Evolutionary conservation across 768 basidiomycete species (phyloP), one percentile per base, ranked within the genome.

Genomic region (Agrocybe chaxingu): DNA sequence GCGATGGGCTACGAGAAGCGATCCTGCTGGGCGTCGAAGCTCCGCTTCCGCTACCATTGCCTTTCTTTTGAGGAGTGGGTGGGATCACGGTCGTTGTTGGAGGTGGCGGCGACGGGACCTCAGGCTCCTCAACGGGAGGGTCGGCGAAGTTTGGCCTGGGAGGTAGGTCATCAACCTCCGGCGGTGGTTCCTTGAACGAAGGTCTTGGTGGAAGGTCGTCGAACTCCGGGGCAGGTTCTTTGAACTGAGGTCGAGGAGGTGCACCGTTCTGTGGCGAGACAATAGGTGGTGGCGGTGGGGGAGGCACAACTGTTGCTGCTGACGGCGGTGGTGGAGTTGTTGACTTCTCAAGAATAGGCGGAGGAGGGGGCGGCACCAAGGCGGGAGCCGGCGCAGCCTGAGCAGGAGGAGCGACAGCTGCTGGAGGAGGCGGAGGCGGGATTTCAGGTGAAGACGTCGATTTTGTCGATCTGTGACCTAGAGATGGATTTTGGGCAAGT

Each of bases 121-220:
- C 76, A n/a, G 73, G 67, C 54, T 74, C 75, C 57, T 83, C 83
- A 0, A 78, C 75, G 41, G 79, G 79, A 3, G 82, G 85, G 47
- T 84, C 82, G 58, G 71, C 82, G 65, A 86, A 87, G 0, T 62
- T 57, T 19, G 68, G 71, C 34, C 63, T 62, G n/a, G 67, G 66
- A 8, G 68, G 66, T 18, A 75, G 61, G 36, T 79, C 74, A 45
- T 81, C 80, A 19, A 66, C 55, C 66, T 85, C 85, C 3, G 81
- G 80, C 19, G 81, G 79, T 7, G 84, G 85, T 47, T 83, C 82
- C 59, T 74, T 85, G 66, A 85, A 88, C 2, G 63, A 50, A 4
- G 84, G 84, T 16, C 70, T 62, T 13, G 63, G 58, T 24, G 72
- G 67, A 32, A 67, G 55, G 47, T 68, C 63, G 16, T 69, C 65